Percentiles rank a stretch among this genome's conserved stretches.
Evolutionary conservation across 1,284 basidiomycete species (phyloP).

Genomic region (Mycena sp.): DNA sequence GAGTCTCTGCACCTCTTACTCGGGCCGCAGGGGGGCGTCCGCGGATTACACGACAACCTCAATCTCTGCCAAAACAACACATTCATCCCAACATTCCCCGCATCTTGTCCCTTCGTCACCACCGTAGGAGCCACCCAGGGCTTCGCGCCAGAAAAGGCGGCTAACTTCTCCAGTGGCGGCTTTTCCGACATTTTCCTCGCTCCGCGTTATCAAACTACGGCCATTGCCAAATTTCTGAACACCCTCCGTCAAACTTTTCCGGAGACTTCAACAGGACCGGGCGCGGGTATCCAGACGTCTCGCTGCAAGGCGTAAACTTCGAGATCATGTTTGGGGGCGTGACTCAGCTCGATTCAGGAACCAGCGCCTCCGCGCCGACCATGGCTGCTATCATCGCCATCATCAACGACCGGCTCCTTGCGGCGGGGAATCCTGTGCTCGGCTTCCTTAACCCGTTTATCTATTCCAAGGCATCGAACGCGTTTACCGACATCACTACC

Average conservation of each 20-base stretch:
- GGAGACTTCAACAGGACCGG: constrained; percentile 20
- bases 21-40: constrained; percentile 18
- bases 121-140: constrained; percentile 18
- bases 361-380: constrained; percentile 3
- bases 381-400: constrained; percentile 14
- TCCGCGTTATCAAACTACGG: constrained; percentile 9
- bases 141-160: constrained; percentile 23
- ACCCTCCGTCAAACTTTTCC: constrained; percentile 4
- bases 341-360: background rate
- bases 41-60: constrained; percentile 11
- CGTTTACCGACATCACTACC: constrained; percentile 11
- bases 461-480: background rate
- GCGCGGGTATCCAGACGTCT: constrained; percentile 23
- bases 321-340: background rate
- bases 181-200: constrained; percentile 56
- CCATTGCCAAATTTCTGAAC: constrained; percentile 3
- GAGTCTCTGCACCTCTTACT: background rate
- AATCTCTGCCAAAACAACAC: constrained; percentile 6
- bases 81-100: constrained; percentile 15
- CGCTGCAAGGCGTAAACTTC: background rate
- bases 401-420: constrained; percentile 17
- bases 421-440: background rate
- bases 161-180: constrained; percentile 47
- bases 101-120: constrained; percentile 16
- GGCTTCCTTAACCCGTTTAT: constrained; percentile 17